phyloP scores from a whole-genome alignment of 495 filamentous ascomycete genomes.

The Xylaria bambusicola region DNA sequence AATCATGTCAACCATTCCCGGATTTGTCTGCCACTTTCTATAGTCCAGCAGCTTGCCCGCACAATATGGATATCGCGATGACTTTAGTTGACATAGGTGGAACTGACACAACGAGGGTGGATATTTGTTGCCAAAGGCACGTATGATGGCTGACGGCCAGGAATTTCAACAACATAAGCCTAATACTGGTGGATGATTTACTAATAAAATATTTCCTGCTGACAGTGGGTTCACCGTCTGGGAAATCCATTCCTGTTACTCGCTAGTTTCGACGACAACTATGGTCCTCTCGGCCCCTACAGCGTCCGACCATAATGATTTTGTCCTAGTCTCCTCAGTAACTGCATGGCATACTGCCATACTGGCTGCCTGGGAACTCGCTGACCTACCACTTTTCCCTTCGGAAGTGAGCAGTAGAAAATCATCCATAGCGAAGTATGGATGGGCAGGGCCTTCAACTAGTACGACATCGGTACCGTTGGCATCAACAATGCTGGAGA shows the following conservation, averaged over 20 bases:
- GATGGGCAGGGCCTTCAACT: neutral
- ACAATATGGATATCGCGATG: neutral
- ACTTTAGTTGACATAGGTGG: neutral
- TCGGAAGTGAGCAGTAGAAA: neutral
- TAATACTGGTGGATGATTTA: too few species aligned
- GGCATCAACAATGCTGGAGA: neutral
- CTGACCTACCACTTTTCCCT: neutral
- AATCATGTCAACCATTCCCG: neutral
- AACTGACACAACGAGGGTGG: neutral
- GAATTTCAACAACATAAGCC: too few species aligned
- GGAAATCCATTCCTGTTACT: neutral
- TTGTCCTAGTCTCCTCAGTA: neutral
- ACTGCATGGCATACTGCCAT: neutral
- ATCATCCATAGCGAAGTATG: neutral
- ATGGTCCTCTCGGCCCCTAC: neutral
- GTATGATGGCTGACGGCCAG: too few species aligned
- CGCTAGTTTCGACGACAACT: neutral
- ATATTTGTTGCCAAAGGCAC: constrained; percentile 11
- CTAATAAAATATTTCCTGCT: neutral
- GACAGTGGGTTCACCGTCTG: neutral
- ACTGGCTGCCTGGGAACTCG: neutral
- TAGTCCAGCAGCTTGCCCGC: neutral
- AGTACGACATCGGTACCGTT: too few species aligned
- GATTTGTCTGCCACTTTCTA: neutral
- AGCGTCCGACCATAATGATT: neutral